These are phyloP conservation scores for Taphrina confusa DNA, from an alignment of 1,139 yeast species.

Conservation along the genomic window DNA sequence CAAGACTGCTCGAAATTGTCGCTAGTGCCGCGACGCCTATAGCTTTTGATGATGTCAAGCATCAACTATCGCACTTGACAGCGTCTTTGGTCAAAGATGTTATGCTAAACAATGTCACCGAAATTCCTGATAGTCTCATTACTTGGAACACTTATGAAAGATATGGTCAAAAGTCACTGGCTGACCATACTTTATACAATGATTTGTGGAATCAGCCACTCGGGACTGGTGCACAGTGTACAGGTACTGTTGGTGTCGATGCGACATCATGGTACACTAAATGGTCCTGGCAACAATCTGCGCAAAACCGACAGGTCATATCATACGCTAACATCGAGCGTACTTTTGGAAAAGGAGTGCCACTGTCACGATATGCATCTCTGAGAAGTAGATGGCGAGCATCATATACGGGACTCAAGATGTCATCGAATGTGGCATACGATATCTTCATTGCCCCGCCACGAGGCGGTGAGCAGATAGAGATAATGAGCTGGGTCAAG, in stretches of 20 bases:
- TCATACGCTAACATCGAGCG: slow-evolving; percentile 6
- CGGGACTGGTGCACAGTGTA: slow-evolving; percentile 9
- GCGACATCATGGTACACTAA: background rate
- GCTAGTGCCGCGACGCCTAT: too few relatives aligned
- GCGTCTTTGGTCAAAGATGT: too few relatives aligned
- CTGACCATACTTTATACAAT: background rate
- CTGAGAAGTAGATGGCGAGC: background rate
- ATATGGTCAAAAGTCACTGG: background rate
- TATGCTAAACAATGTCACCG: background rate
- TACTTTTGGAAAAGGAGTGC: background rate
- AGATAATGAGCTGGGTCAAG: slow-evolving; percentile 4
- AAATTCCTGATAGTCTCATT: background rate
- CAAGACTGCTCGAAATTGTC: too few relatives aligned
- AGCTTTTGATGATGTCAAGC: too few relatives aligned
- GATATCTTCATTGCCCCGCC: slow-evolving; percentile 3
- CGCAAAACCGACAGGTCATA: background rate
- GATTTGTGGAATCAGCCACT: slow-evolving; percentile 3
- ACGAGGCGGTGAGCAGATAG: background rate
- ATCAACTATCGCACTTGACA: too few relatives aligned
- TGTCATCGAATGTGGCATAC: slow-evolving; percentile 8
- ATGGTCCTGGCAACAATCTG: background rate
- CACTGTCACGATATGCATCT: background rate
- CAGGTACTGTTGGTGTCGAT: background rate
- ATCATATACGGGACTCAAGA: background rate
- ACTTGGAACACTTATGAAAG: background rate